Conservation (phyloP, 2,329 filamentous ascomycete genomes). For the Aureobasidium sp. region DNA sequence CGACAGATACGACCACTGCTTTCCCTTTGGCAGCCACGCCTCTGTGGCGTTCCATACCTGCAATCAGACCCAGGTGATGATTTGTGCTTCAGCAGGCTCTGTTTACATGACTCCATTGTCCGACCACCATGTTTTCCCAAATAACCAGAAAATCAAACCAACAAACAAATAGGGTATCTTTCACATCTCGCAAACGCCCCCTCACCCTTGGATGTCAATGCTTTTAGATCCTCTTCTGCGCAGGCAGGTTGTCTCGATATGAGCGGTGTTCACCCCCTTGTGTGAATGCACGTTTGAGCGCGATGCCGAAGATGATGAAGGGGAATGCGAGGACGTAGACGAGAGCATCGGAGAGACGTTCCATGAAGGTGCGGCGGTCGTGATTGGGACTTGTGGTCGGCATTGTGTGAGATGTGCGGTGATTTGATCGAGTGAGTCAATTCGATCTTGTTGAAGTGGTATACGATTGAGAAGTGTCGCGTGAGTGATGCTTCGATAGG, state of each 20-base stretch:
- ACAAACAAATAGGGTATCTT: background rate
- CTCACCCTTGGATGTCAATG: background rate
- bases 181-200: background rate
- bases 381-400: background rate
- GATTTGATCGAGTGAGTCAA: background rate
- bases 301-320: constrained; percentile 19
- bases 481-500: background rate
- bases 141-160: background rate
- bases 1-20: too few species aligned
- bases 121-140: background rate
- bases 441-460: background rate
- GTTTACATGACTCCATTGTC: background rate
- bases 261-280: constrained; percentile 14
- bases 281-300: constrained; percentile 16
- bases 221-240: constrained; percentile 15
- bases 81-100: background rate
- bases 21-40: too few species aligned
- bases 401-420: background rate
- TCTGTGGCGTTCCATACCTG: background rate
- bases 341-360: constrained; percentile 18
- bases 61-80: background rate
- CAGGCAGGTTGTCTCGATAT: constrained; percentile 18
- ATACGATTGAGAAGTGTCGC: background rate
- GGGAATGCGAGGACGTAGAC: constrained; percentile 21
- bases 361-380: constrained; percentile 15